phyloP scores from a whole-genome alignment of 495 filamentous ascomycete genomes.

The Podospora didyma region DNA sequence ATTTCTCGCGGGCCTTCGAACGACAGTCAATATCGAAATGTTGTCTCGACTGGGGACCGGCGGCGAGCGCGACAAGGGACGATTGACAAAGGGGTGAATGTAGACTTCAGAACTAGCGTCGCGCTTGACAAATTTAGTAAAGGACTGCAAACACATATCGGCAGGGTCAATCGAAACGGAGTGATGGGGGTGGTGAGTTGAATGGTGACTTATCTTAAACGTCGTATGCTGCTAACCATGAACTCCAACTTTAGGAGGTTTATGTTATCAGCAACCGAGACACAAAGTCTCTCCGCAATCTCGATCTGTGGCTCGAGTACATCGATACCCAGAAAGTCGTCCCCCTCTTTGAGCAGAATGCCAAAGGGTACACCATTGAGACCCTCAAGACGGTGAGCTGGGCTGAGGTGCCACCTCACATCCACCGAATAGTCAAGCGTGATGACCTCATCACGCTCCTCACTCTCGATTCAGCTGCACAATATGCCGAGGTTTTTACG shows the following conservation, averaged over 20 bases:
- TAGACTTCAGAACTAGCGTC: conserved; percentile 40
- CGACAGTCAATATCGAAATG: conserved; percentile 33
- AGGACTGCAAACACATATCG: conserved; percentile 37
- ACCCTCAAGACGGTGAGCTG: conserved; percentile 31
- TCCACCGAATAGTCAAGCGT: conserved; percentile 26
- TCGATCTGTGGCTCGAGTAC: conserved; percentile 48
- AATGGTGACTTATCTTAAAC: too few species aligned
- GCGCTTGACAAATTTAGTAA: conserved; percentile 45
- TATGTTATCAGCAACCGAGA: conserved; percentile 53
- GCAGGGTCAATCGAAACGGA: conserved; percentile 37
- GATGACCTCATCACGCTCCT: conserved; percentile 24
- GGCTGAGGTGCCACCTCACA: conserved; percentile 20
- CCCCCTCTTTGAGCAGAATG: conserved; percentile 39
- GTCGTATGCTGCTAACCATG: too few species aligned
- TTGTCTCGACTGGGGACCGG: conserved; percentile 26
- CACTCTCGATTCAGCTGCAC: conserved; percentile 14
- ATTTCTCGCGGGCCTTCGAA: conserved; percentile 32
- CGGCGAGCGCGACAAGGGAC: conserved; percentile 34
- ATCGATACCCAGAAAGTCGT: conserved; percentile 42
- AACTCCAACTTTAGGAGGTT: conserved; percentile 38
- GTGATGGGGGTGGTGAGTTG: conserved; percentile 39
- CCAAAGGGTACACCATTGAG: conserved; percentile 36
- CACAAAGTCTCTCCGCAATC: conserved; percentile 35
- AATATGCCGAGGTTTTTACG: conserved; percentile 21
- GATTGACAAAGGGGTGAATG: conserved; percentile 35